Base-by-base conservation (phyloP, 495 filamentous ascomycete genomes). In the Penicillium robsamsonii region DNA sequence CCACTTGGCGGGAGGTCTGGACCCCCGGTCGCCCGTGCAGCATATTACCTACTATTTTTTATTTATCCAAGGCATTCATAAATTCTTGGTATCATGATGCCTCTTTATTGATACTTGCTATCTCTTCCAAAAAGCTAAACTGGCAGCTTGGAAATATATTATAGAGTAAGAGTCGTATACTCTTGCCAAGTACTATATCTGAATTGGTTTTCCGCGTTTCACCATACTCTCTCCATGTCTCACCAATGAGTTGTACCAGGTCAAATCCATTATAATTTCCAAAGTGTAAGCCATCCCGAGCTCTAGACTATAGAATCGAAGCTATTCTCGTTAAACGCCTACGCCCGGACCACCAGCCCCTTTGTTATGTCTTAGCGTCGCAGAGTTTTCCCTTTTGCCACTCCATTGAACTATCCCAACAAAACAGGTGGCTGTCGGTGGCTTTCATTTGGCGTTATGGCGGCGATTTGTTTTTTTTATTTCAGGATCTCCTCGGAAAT, bases 1-100 rank as follows among this genome's bases (percentile, higher is more conserved):
- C 42, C 37, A 20, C 53, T 40, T 57, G 58, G 59, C 57, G 37
- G 50, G 51, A 45, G 65, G 60, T 58, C 65, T 46, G 33, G 27
- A 43, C 57, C 56, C 55, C 59, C 53, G 47, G 50, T 60, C 41
- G 35, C 51, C 40, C 46, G 29, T 59, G 61, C 57, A 62, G 45
- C 50, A 35, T 53, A 37, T 24, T 42, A 22, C 30, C 1, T 22
- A 22, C 1, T 13, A 27, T 10, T 51, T 42, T 38, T 43, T 22
- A 30, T 55, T 38, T 29, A 15, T 27, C 35, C 15, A 38, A 17
- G 35, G 17, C n/a, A 38, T 37, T 15, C 25, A 29, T 17, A 47
- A 31, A 5, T 25, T 25, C 44, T 30, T 31, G 45, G 45, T 38
- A 47, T 29, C 24, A 46, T 24, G 44, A 27, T 46, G 29, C 44